Percentiles rank a stretch among this genome's conserved stretches.
Evolutionary conservation across 208 protist genomes (phyloP).

Genomic region (Leishmania turanica): DNA sequence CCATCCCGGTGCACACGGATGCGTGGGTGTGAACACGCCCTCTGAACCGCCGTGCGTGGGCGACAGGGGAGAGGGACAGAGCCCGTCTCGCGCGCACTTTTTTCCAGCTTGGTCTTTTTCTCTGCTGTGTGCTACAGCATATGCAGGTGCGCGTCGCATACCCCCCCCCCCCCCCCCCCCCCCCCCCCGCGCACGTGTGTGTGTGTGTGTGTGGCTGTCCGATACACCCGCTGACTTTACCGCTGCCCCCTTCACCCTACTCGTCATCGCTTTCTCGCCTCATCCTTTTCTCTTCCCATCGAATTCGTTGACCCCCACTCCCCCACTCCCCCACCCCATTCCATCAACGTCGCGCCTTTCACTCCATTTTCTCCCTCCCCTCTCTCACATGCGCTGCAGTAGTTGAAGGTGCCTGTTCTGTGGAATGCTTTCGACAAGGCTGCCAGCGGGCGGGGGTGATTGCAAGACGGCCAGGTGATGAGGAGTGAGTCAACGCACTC

Average conservation of each 20-base stretch:
- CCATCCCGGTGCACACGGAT: background rate
- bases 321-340: background rate
- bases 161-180: rapidly evolving
- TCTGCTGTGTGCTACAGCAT: background rate
- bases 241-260: background rate
- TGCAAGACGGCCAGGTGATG: background rate
- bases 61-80: background rate
- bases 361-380: background rate
- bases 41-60: background rate
- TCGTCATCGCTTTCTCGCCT: background rate
- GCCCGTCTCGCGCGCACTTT: background rate
- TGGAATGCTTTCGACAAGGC: background rate
- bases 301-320: background rate
- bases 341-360: background rate
- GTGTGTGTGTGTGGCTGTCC: too few relatives aligned
- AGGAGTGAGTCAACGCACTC: background rate
- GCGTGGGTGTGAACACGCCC: background rate
- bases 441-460: background rate
- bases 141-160: background rate
- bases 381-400: background rate
- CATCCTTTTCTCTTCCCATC: background rate
- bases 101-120: background rate
- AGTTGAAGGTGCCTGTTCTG: background rate
- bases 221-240: background rate
- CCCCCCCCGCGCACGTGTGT: background rate